Evolutionary conservation across 2,329 filamentous ascomycete species (phyloP), one percentile per base, ranked within the genome.

Genomic region (Xylaria sp.): DNA sequence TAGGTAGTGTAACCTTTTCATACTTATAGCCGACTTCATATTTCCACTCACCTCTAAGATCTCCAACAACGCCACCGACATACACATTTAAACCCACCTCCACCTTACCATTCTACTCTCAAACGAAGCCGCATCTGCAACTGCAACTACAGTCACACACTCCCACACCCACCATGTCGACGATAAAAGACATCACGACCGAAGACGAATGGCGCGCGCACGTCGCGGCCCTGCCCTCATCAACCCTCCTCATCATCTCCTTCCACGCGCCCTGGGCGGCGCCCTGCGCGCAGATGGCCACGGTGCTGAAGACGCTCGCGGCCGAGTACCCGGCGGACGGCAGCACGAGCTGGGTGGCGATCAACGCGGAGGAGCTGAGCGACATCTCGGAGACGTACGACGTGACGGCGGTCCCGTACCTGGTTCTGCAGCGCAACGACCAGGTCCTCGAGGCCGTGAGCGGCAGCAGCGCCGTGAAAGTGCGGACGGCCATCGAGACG

Each of bases 181-280:
- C 88, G 68, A 89, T 98, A 77, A 88, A 87, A 73, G 92, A 97
- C 77, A 91, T 98, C 82, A 87, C 89, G 75, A 90, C 88, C 75
- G 89, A 94, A 76, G 83, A 87, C 74, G 89, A 90, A 76, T 98
- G 96, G 90, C 85, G 90, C 73, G 83, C 88, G 73, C 87, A 92
- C 78, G 84, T 93, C 71, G 84, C 86, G 71, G 86, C 89, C 51
- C 86, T 94, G 15, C 88, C 92, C 12, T 78, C 91, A 1, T 87
- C 90, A 18, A 89, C 92, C 18, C 89, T 98, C 69, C 86, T 95
- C 72, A 87, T 98, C 78, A 89, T 97, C 78, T 98, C 94, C 80
- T 99, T 99, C 86, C 92, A 98, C 81, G 94, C 96, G 23, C 92
- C 94, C 73, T 99, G 96, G 96, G 96, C 96, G 37, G 94, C 94